Evolutionary conservation across 768 basidiomycete species (phyloP), one percentile per base, ranked within the genome.

Genomic region (Pilatotrama ljubarskyi): DNA sequence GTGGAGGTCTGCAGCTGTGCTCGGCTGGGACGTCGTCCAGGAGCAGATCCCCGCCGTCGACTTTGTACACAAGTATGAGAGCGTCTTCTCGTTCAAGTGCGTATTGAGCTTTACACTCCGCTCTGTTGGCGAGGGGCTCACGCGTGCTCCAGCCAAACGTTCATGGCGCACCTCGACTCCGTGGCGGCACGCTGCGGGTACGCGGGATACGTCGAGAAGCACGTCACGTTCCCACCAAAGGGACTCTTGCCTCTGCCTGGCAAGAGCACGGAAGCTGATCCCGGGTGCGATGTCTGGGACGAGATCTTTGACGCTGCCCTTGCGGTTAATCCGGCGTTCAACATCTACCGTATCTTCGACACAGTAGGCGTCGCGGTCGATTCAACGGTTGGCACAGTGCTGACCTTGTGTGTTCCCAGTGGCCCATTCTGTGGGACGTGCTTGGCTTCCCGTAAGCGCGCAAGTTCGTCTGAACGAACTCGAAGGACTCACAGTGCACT

Each of bases 261-360:
- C 7, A 78, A 73, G n/a, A 82, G 82, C 0, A 75, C 76, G 0
- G 70, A 75, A 9, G 72, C 68, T 0, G 79, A 80, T 32, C 68
- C 63, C 8, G 85, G 80, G 20, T 91, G 90, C 63, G 84, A 90
- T 65, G 70, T 90, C 0, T 91, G 87, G 89, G 78, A 82, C 24
- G 72, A 76, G 36, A 85, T 91, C 53, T 84, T 88, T 67, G 71
- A 84, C 18, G 85, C 81, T 0, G 83, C 90, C 0, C 62, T 89
- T 20, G 52, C 72, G 3, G 73, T 88, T 63, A 91, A 91, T 65
- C 90, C 90, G 0, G 88, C 86, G 0, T 92, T 91, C 75, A 79
- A 91, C 64, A 78, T 90, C 7, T 92, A 91, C 68, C 82, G 86
- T 20, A 88, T 91, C 55, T 88, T 89, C 72, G 88, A 90, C 66